These are phyloP conservation scores for Backusella parvicylindrica DNA, from an alignment of 192 early-diverging fungal species.

Conservation along the genomic window DNA sequence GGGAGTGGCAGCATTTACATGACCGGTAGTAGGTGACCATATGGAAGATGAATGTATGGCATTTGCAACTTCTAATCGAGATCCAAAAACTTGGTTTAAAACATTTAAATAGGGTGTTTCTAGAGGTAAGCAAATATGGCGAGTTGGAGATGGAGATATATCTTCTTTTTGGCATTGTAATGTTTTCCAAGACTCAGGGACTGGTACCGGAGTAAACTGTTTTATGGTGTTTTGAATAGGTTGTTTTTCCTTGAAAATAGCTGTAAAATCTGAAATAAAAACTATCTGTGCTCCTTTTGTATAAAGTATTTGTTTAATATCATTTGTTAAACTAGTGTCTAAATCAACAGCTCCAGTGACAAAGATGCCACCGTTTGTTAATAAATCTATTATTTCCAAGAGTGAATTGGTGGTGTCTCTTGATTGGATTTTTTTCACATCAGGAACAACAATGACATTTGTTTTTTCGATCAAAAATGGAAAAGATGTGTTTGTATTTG, in stretches of 20 bases:
- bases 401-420: not conserved
- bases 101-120: constrained; percentile 54
- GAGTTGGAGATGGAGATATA: not conserved
- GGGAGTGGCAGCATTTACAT: constrained; percentile 52
- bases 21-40: constrained; percentile 55
- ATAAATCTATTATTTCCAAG: not conserved
- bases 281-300: not conserved
- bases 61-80: constrained; percentile 75
- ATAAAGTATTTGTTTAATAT: not conserved
- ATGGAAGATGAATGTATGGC: constrained; percentile 62
- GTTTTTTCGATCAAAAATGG: not conserved
- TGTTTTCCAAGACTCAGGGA: not conserved
- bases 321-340: not conserved
- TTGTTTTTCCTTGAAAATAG: not conserved
- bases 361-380: not conserved
- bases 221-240: not conserved
- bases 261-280: not conserved
- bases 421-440: not conserved
- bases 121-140: constrained; percentile 16
- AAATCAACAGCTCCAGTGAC: not conserved
- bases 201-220: not conserved
- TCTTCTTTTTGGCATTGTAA: not conserved
- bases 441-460: not conserved
- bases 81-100: constrained; percentile 70
- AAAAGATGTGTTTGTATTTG: not conserved